These are phyloP conservation scores for Parsonsia alboflavescens DNA, from an alignment of 257 asterid species.

Conservation along the genomic window DNA sequence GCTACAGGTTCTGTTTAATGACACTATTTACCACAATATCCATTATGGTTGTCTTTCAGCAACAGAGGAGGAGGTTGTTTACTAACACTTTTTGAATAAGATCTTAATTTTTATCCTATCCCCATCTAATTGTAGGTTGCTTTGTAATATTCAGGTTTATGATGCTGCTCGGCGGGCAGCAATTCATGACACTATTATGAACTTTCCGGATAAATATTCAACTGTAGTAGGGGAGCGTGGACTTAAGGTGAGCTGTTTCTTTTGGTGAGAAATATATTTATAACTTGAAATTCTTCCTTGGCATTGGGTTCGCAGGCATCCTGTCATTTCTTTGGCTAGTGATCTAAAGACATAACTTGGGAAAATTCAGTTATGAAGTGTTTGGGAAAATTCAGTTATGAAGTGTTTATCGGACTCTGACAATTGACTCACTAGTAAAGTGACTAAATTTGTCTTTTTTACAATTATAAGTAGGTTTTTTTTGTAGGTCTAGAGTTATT, in stretches of 20 bases:
- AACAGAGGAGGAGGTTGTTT: slow-evolving; percentile 75
- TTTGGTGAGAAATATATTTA: too few relatives aligned
- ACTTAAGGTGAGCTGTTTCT: slow-evolving; percentile 57
- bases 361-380: background rate
- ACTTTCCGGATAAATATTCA: slow-evolving; percentile 69
- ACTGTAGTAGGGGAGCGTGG: slow-evolving; percentile 99
- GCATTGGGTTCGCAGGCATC: background rate
- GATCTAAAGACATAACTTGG: background rate
- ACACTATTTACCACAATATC: slow-evolving; percentile 90
- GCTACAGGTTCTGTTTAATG: slow-evolving; percentile 89
- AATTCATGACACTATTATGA: slow-evolving; percentile 92
- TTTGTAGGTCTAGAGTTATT: background rate
- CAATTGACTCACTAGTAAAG: background rate
- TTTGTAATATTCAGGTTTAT: slow-evolving; percentile 50
- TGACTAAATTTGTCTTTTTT: background rate
- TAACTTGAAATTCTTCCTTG: background rate
- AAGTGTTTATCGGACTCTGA: too few relatives aligned
- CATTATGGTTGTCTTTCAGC: slow-evolving; percentile 91
- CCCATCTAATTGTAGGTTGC: slow-evolving; percentile 11
- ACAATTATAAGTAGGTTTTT: background rate
- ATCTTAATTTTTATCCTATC: background rate
- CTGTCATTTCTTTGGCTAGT: background rate
- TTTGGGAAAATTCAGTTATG: too few relatives aligned
- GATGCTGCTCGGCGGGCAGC: slow-evolving; percentile 95
- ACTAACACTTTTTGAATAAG: background rate